Base-by-base conservation (phyloP, 495 filamentous ascomycete species). In the Penicillium turbatum region DNA sequence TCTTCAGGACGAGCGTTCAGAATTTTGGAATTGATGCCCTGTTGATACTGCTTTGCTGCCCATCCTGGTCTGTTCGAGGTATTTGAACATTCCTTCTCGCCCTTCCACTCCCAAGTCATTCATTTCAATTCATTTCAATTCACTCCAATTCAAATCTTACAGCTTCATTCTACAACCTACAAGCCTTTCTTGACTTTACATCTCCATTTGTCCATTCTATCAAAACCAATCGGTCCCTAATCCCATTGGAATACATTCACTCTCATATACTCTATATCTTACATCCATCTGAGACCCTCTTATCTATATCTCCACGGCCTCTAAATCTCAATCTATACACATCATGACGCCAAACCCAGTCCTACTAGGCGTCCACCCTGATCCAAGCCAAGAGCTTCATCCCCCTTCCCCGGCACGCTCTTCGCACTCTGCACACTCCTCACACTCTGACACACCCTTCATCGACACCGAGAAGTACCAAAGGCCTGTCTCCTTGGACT, bases 381-480 rank as follows among this genome's bases (percentile, higher is more conserved):
- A 47, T 12, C 54, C 64, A 7, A 55, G 39, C 42, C 51, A 63
- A 15, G 57, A 63, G 26, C 44, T 59, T 40, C 17, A 15, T 19
- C 62, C 54, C 52, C 65, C 51, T 27, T 61, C 38, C 26, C 61
- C 64, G 9, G 64, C 68, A 16, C 61, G 55, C 7, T 72, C 69
- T 5, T 54, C 60, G 17, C 55, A 56, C 7, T 63, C 64, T 12
- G 65, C 68, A 16, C 61, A 57, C 7, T 72, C 69, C 7, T 54
- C 61, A 24, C 55, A 56, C 7, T 71, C 69, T 4, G 60, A 66
- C 17, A 51, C 44, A 11, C 55, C 60, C 6, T 67, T 66, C 38
- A 46, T 72, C 15, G 54, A 70, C 12, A 17, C 30, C 5, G 61
- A 71, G 42, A 52, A 61, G 17, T 39, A 39, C 42, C 35, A 62